Conservation (phyloP, 2,329 filamentous ascomycete genomes). For the Tolypocladium nubicola region DNA sequence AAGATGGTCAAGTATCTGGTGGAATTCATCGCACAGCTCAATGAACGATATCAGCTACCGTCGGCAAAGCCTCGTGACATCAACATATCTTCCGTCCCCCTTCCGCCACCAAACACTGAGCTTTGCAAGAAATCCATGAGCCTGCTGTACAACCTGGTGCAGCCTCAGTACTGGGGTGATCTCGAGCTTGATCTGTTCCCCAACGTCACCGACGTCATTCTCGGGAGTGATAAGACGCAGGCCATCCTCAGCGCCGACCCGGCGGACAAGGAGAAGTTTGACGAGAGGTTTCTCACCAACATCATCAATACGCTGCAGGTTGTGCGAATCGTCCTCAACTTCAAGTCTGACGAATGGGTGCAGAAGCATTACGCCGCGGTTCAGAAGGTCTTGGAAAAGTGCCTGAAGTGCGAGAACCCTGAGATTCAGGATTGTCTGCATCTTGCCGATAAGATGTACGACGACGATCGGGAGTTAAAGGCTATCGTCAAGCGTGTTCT, state of each 20-base stretch:
- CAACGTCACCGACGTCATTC: slow-evolving; percentile 77
- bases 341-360: slow-evolving; percentile 86
- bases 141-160: slow-evolving; percentile 73
- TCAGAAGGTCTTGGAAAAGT: slow-evolving; percentile 84
- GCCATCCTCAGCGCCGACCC: slow-evolving; percentile 48
- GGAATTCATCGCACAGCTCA: slow-evolving; percentile 84
- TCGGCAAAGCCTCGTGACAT: slow-evolving; percentile 56
- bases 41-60: slow-evolving; percentile 72
- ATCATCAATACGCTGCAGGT: slow-evolving; percentile 94
- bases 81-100: slow-evolving; percentile 29
- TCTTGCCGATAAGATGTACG: slow-evolving; percentile 56
- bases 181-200: slow-evolving; percentile 85
- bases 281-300: slow-evolving; percentile 73
- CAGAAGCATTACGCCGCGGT: slow-evolving; percentile 64
- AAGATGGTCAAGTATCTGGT: slow-evolving; percentile 92
- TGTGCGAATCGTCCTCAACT: slow-evolving; percentile 77
- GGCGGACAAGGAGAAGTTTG: slow-evolving; percentile 58
- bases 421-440: slow-evolving; percentile 93
- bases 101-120: slow-evolving; percentile 53
- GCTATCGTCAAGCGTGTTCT: slow-evolving; percentile 75
- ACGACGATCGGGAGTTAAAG: slow-evolving; percentile 59
- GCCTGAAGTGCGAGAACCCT: slow-evolving; percentile 75
- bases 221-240: slow-evolving; percentile 69
- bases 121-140: slow-evolving; percentile 78
- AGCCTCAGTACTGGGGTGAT: slow-evolving; percentile 83